phyloP scores from a whole-genome alignment of 2,329 filamentous ascomycete species.

The Gnomoniopsis smithogilvyi region DNA sequence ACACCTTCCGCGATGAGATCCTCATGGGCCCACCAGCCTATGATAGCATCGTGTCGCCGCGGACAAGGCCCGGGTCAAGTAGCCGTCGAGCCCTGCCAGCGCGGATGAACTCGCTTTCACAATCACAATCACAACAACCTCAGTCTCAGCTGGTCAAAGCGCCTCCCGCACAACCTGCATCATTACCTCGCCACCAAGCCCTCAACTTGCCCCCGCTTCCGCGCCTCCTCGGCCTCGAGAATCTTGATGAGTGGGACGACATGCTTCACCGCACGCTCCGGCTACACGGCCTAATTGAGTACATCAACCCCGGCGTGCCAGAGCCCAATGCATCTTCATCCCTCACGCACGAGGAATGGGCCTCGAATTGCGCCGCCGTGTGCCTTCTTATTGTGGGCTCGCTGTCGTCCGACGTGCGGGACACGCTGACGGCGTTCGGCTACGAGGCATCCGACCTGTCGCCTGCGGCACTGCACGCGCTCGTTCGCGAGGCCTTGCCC shows the following conservation, averaged over 20 bases:
- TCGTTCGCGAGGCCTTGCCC: slow-evolving; percentile 13
- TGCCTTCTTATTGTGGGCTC: slow-evolving; percentile 17
- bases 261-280: slow-evolving; percentile 12
- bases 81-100: neutral
- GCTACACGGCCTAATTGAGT: slow-evolving; percentile 10
- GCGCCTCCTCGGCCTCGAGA: slow-evolving; percentile 13
- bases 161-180: neutral
- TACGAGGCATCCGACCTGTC: slow-evolving; percentile 14
- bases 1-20: slow-evolving; percentile 7
- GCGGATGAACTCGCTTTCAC: neutral
- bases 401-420: slow-evolving; percentile 15
- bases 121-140: neutral
- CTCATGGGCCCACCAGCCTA: slow-evolving; percentile 8
- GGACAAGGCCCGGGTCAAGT: neutral
- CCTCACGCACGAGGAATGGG: slow-evolving; percentile 9
- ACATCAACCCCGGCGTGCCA: slow-evolving; percentile 13
- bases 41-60: slow-evolving; percentile 4
- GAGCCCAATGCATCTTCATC: slow-evolving; percentile 1
- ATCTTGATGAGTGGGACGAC: slow-evolving; percentile 18
- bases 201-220: slow-evolving; percentile 11
- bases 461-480: slow-evolving; percentile 13
- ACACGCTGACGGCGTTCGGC: slow-evolving; percentile 16
- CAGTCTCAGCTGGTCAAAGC: neutral
- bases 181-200: neutral
- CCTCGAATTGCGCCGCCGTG: slow-evolving; percentile 11